phyloP scores from a whole-genome alignment of 2,329 filamentous ascomycete species.

The Grosmannia clavigera region DNA sequence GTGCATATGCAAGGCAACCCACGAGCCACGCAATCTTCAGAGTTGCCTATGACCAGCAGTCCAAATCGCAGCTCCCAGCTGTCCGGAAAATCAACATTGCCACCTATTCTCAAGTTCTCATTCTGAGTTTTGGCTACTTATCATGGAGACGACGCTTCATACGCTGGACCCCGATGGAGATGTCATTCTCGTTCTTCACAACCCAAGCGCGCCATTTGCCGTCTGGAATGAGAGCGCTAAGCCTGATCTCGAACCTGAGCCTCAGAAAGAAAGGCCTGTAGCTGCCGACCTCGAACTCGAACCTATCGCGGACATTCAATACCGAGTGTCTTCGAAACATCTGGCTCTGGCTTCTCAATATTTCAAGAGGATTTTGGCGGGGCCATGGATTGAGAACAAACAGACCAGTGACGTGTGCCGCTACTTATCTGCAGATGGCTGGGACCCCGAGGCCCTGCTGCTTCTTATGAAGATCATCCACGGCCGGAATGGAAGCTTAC shows the following conservation, averaged over 20 bases:
- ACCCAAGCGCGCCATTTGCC: background rate
- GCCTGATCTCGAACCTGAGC: background rate
- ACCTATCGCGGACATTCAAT: background rate
- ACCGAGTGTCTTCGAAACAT: background rate
- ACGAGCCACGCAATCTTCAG: too few species aligned
- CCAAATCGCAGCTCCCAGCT: too few species aligned
- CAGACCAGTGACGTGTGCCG: background rate
- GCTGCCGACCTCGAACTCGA: background rate
- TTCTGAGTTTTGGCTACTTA: background rate
- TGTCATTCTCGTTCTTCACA: background rate
- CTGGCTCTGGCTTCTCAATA: background rate
- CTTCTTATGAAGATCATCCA: background rate
- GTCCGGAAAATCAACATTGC: too few species aligned
- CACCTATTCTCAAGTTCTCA: background rate
- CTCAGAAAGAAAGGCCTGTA: background rate
- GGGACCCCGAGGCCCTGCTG: background rate
- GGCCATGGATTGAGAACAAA: background rate
- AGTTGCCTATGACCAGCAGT: too few species aligned
- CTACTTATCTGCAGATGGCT: background rate
- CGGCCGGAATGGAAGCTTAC: background rate
- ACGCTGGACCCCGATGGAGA: background rate
- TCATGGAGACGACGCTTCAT: background rate
- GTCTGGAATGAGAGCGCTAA: background rate
- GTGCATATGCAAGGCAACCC: too few species aligned
- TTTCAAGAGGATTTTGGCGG: background rate